Evolutionary conservation across 2,329 filamentous ascomycete species (phyloP).

Genomic region (Talaromyces marneffei): DNA sequence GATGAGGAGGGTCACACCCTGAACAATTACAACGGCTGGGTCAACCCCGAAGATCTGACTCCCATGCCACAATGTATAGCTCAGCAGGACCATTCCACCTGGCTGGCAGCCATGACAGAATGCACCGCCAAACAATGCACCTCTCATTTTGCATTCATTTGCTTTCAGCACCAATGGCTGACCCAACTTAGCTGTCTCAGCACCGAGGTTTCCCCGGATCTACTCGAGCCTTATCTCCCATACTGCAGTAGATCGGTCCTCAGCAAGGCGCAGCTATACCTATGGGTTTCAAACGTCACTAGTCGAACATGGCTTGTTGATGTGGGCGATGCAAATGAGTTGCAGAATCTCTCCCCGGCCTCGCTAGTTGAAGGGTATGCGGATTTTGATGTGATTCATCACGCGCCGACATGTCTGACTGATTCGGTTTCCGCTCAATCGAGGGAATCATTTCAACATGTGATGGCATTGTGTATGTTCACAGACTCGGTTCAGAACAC

Average conservation of each 20-base stretch:
- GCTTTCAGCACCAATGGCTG: not conserved
- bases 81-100: not conserved
- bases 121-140: not conserved
- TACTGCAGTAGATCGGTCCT: conserved; percentile 1
- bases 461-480: conserved; percentile 1
- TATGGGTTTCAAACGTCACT: not conserved
- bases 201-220: not conserved
- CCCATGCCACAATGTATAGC: conserved; percentile 2
- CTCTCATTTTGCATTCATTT: not conserved
- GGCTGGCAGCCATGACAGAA: not conserved
- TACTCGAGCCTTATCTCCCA: not conserved
- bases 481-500: not conserved
- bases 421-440: not conserved
- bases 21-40: not conserved
- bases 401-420: not conserved
- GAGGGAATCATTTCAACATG: not conserved
- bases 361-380: not conserved
- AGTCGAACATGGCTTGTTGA: not conserved
- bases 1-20: not conserved
- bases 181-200: not conserved
- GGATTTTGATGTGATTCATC: not conserved
- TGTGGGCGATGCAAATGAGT: not conserved
- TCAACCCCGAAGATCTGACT: not conserved
- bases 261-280: not conserved
- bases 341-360: not conserved